Evolutionary conservation across 2,329 filamentous ascomycete genomes (phyloP).

Genomic region (Colletotrichum falcatum): DNA sequence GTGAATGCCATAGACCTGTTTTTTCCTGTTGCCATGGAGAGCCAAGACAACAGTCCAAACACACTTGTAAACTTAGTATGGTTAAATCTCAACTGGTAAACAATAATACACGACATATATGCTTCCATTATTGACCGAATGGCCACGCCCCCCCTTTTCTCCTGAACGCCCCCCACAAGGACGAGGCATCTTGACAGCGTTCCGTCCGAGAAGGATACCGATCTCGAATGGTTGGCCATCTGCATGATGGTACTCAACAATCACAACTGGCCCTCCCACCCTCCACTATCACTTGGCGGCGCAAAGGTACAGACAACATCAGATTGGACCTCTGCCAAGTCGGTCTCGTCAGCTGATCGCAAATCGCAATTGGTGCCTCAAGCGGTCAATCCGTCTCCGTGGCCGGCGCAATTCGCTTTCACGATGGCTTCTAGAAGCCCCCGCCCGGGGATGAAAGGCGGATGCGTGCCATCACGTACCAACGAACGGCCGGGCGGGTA

Average conservation of each 20-base stretch:
- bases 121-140: not conserved
- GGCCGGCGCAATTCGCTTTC: constrained; percentile 10
- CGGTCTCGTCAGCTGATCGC: constrained; percentile 16
- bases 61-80: not conserved
- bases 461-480: constrained; percentile 5
- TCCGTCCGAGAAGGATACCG: constrained; percentile 20
- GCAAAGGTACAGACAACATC: not conserved
- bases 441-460: constrained; percentile 15
- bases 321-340: not conserved
- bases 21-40: constrained; percentile 33
- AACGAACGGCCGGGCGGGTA: constrained; percentile 3
- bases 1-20: not conserved
- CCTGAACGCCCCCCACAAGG: not conserved
- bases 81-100: constrained; percentile 16
- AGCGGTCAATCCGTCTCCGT: constrained; percentile 28
- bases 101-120: constrained; percentile 22
- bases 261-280: constrained; percentile 1
- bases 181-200: constrained; percentile 9
- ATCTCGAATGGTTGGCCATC: constrained; percentile 22
- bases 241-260: constrained; percentile 24
- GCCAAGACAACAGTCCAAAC: constrained; percentile 9
- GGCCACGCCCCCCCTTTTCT: not conserved
- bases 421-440: constrained; percentile 34
- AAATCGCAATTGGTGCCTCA: constrained; percentile 25
- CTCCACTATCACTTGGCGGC: not conserved